A percentile compares a stretch with the other conserved stretches of the same genome.
Conservation (phyloP, 192 early-diverging fungal species). For the Backusella parvicylindrica region DNA sequence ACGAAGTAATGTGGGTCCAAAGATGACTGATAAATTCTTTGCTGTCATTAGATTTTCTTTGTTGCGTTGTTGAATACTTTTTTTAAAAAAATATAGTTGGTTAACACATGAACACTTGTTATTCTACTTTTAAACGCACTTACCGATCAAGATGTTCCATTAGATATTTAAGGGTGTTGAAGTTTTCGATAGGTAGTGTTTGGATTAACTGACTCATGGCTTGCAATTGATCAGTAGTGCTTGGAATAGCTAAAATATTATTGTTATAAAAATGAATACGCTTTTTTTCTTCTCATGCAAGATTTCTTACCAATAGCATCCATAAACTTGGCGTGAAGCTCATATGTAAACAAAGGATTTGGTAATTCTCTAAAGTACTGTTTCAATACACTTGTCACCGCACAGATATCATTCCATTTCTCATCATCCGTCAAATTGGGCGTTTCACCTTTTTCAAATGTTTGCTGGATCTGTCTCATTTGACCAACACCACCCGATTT, state of each 20-base stretch:
- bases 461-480: conserved; percentile 58
- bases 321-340: conserved; percentile 60
- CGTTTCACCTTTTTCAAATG: conserved; percentile 50
- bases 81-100: neutral
- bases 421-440: conserved; percentile 45
- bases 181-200: conserved; percentile 57
- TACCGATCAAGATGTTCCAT: conserved; percentile 62
- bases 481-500: conserved; percentile 71
- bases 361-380: conserved; percentile 76
- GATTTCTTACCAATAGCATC: conserved; percentile 47
- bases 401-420: conserved; percentile 64
- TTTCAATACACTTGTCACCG: conserved; percentile 72
- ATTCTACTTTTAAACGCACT: too few relatives aligned
- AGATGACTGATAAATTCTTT: conserved; percentile 90
- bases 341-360: conserved; percentile 67
- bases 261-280: too few relatives aligned
- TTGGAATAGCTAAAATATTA: neutral
- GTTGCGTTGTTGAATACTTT: conserved; percentile 54
- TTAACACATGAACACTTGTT: neutral
- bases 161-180: conserved; percentile 57
- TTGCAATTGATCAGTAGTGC: conserved; percentile 34
- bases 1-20: conserved; percentile 83
- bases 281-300: too few relatives aligned
- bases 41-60: conserved; percentile 86
- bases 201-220: conserved; percentile 36